Evolutionary conservation across 371 early-diverging fungal species (phyloP), one percentile per base, ranked within the genome.

Genomic region (Caulochytrium protostelioides): DNA sequence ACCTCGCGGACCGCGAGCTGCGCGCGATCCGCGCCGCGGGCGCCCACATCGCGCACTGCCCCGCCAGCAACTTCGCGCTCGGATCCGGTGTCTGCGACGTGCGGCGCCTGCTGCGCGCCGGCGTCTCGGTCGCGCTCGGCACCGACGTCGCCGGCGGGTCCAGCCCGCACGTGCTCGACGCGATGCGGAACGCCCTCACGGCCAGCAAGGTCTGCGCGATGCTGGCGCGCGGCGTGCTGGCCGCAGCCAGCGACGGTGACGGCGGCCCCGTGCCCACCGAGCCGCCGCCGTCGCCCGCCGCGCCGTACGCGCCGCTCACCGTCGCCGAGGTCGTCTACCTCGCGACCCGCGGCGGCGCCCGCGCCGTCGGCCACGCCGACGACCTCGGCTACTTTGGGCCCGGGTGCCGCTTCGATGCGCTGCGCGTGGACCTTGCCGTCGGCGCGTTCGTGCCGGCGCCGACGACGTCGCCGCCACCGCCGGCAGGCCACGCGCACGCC

Each of bases 71-170:
- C 59, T 83, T 89, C 43, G 63, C 72, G 8, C 52, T 91, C 26
- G 60, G 66, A 39, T 75, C 76, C 22, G 92, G 92, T 13, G 51
- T 81, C 4, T 73, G 74, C 30, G 69, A 85, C 43, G 79, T 89
- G 23, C 64, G 83, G 16, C 59, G 67, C 30, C 55, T 83, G 39
- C 35, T 85, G 13, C 42, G 59, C 22, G 52, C 56, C 23, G 79
- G 72, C 3, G 49, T 82, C 35, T 72, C 32, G 14, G 76, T 85
- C n/a, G 83, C 85, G 4, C 54, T 91, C 33, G 92, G 92, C 20
- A 87, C 84, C 5, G 92, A 91, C 56, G 78, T 83, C 3, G 71
- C 83, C 22, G 89, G 83, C 29, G 89, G 92, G 2, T 81, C 69
- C 46, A 55, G 73, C n/a, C 73, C 80, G 14, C 75, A 75, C 14